Evolutionary conservation across 2,329 filamentous ascomycete genomes (phyloP), one percentile per base, ranked within the genome.

Genomic region (Trichophyton schoenleinii): DNA sequence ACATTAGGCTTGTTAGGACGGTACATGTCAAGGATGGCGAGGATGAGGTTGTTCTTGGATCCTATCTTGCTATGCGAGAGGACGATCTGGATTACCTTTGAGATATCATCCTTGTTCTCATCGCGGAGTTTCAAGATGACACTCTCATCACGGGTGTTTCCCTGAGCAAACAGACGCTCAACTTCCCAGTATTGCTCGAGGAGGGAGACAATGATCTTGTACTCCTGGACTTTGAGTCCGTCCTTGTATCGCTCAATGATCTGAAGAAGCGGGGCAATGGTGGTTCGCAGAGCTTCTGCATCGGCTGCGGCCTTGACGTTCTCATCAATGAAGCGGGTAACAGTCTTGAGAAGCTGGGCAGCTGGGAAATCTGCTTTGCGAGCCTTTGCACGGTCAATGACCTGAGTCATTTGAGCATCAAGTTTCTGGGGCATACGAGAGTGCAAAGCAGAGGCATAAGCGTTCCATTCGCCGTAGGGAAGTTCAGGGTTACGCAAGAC

Each of bases 401-500:
- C 87, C 69, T 94, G 88, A 11, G 86, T 85, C 66, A 99, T 87
- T 66, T 84, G 85, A 22, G 84, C 75, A 68, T 96, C 91, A 34
- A 99, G 85, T 78, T 92, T 96, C 72, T 92, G 87, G 0, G 94
- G 94, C 88, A 97, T 99, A 69, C 94, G 88, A 5, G 91, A 89
- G 75, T 97, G 92, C n/a, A 99, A 83, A 22, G 94, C 94, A 57
- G 94, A 95, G 67, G 95, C 94, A 71, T 97, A 91, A 4, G 92
- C 88, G 65, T 88, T 91, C 89, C 92, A 99, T 75, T 99, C 91
- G 73, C 92, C 91, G 72, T 94, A 99, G 1, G 94, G 94, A 65
- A 99, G 82, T 69, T 96, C 91, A 1, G 88, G 85, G 70, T 96
- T 84, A 48, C 92, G 87, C 22, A 99, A 83, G 9, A 99, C 91